Conservation (phyloP, 2,329 filamentous ascomycete species). For the Xylariaceae sp. region DNA sequence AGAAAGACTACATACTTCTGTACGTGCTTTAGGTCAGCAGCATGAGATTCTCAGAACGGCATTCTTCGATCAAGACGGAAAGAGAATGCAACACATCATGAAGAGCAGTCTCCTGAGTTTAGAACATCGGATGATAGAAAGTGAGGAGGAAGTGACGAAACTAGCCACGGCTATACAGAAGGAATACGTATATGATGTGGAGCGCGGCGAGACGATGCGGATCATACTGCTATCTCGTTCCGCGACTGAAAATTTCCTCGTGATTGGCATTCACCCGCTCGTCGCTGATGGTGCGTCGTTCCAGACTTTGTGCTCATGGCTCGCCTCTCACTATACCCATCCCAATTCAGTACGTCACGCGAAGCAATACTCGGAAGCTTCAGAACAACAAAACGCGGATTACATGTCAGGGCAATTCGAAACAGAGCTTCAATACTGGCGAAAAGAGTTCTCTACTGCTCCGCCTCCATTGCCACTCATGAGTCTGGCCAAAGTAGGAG, state of each 20-base stretch:
- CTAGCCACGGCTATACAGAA: too few species aligned
- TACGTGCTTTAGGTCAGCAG: not conserved
- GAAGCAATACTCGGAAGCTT: not conserved
- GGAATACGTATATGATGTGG: not conserved
- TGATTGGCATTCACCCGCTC: not conserved
- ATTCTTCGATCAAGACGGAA: conserved; percentile 4
- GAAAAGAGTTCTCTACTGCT: not conserved
- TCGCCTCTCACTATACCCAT: not conserved
- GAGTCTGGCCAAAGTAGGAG: not conserved
- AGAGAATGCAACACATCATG: not conserved
- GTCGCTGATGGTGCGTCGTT: not conserved
- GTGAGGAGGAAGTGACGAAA: too few species aligned
- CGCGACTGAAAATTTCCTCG: not conserved
- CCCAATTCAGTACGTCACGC: too few species aligned
- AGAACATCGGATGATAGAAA: too few species aligned
- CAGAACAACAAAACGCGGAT: not conserved
- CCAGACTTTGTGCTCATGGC: not conserved
- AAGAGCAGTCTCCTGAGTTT: too few species aligned
- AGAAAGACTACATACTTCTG: not conserved
- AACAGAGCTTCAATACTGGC: not conserved
- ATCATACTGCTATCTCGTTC: not conserved
- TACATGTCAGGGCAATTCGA: not conserved
- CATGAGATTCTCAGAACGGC: conserved; percentile 11
- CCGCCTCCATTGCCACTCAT: not conserved
- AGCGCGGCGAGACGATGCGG: not conserved